phyloP scores from a whole-genome alignment of 345 rosid species.

The Lumnitzera racemosa region DNA sequence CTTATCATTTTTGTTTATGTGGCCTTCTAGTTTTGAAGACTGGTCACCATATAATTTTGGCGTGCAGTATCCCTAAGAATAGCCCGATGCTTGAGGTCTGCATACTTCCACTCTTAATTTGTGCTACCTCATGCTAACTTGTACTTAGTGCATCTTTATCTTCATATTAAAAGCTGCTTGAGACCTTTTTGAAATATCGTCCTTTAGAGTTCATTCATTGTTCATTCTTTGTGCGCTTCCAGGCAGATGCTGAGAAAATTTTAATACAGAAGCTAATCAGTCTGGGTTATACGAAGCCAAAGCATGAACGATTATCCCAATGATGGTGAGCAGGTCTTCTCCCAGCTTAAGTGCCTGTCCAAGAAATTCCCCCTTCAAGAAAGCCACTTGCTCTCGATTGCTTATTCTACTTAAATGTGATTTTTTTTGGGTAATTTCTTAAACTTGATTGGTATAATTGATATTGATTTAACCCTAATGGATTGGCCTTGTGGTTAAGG shows the following conservation, averaged over 20 bases:
- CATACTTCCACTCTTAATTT: not conserved
- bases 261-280: constrained; percentile 61
- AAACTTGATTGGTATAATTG: too few species aligned
- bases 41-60: constrained; percentile 64
- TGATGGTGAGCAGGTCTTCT: not conserved
- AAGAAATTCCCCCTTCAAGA: too few species aligned
- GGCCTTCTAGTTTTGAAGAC: constrained; percentile 64
- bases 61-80: constrained; percentile 85
- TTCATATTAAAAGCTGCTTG: not conserved
- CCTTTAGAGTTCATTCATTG: not conserved
- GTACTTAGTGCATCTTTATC: not conserved
- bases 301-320: constrained; percentile 14
- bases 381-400: too few species aligned
- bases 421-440: too few species aligned
- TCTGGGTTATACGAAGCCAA: constrained; percentile 56
- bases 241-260: constrained; percentile 80
- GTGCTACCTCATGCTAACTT: too few species aligned
- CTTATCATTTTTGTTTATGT: constrained; percentile 1
- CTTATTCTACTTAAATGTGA: too few species aligned
- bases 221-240: constrained; percentile 8
- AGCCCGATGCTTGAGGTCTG: constrained; percentile 75
- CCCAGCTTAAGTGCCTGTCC: not conserved
- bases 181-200: not conserved
- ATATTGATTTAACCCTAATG: too few species aligned
- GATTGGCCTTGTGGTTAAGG: too few species aligned